Base-by-base conservation (phyloP, 2,329 filamentous ascomycete species). In the Apiospora sp. region DNA sequence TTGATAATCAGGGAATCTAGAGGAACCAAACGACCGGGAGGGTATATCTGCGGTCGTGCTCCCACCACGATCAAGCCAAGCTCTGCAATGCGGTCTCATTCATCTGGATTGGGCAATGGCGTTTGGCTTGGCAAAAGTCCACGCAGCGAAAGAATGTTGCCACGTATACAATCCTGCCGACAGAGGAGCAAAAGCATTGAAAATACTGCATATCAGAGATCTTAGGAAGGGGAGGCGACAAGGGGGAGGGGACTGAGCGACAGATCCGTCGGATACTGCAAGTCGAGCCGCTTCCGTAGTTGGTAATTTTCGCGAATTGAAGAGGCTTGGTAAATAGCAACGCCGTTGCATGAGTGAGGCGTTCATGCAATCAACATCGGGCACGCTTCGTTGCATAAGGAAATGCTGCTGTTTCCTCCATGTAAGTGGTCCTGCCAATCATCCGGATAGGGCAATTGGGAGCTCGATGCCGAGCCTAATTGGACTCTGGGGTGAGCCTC, bases 61-160 rank as follows among this genome's bases (percentile, higher is more conserved):
- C 34, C 22, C 58, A 41, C 58, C 58, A 64, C 30, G 58, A 37
- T 64, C 34, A 41, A 2, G 58, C 58, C 58, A 64, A 64, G 58
- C 30, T 64, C 34, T 64, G 34, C 58, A 64, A 41, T 64, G 8
- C 12, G 13, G 34, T 64, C 34, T 64, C 34, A 64, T 41, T 41
- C 58, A 41, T 64, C 58, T 41, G 58, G n/a, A 19, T 12, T n/a
- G 58, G 22, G 22, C 41, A 8, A 22, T 41, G 30, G 4, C 4
- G 14, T 41, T n/a, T n/a, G 34, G 10, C 34, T 64, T 64, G 58
- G 34, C 58, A 41, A 64, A 22, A 22, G 10, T 41, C n/a, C 8
- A 64, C 30, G 16, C 34, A 64, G 19, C 12, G 19, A n/a, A 22
- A 22, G 27, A 8, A 24, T 64, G 34, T 24, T 41, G 58, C 8